Evolutionary conservation across 148 eudicot species (phyloP).

Genomic region (Fagopyrum homotropicum): DNA sequence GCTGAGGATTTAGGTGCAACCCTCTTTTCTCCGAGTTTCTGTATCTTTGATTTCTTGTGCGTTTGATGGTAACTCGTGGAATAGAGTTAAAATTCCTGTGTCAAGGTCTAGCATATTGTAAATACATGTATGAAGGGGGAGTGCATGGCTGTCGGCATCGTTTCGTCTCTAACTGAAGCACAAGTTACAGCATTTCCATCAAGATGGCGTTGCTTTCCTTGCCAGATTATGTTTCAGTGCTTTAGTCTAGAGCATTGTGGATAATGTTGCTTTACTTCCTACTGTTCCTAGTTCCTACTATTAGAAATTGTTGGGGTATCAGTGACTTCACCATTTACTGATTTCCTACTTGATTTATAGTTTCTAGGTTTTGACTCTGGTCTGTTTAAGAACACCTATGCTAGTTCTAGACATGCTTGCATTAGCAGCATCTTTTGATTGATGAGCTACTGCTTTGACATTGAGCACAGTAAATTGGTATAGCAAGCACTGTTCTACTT

Average conservation of each 20-base stretch:
- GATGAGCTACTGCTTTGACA: not conserved
- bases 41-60: not conserved
- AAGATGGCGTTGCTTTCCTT: constrained; percentile 7
- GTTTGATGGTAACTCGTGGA: not conserved
- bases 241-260: not conserved
- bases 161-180: not conserved
- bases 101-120: not conserved
- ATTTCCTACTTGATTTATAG: not conserved
- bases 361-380: not conserved
- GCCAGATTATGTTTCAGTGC: not conserved
- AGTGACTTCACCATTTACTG: not conserved
- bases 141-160: not conserved
- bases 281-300: not conserved
- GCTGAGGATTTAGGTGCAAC: not conserved
- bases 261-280: not conserved
- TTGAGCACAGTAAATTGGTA: not conserved
- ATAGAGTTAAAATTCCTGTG: not conserved
- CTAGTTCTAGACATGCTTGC: not conserved
- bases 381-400: not conserved
- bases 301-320: not conserved
- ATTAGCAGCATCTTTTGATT: not conserved
- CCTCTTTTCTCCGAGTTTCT: not conserved
- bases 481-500: not conserved
- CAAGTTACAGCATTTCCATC: not conserved
- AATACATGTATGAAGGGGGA: not conserved